Evolutionary conservation across 129 eudicot species (phyloP), one percentile per base, ranked within the genome.

Genomic region (Logfia minima): DNA sequence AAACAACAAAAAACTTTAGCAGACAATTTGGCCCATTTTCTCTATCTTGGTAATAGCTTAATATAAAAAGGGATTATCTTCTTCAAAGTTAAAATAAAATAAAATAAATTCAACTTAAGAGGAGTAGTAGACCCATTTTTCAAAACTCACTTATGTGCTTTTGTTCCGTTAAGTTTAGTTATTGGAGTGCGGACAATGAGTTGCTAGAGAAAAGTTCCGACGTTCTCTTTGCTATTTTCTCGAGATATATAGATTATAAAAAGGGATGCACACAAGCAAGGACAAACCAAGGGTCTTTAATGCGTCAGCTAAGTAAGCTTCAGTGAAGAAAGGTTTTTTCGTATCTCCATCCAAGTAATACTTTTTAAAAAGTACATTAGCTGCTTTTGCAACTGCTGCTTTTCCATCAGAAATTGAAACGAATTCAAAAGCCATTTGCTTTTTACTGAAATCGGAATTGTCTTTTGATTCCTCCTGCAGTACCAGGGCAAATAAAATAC

Each of bases 351-450:
- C 76, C 19, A 60, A 43, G 63, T 88, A 83, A 75, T 89, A 80
- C 83, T 89, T 91, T 65, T 60, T 77, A 51, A 83, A 87, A 11
- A 94, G 97, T 5, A 81, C 72, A 78, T 89, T 94, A 19, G 96
- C 96, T 23, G 98, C 98, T 89, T 86, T 89, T 18, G 84, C 91
- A 23, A 91, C 92, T 35, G 90, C 90, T 87, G 86, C 82, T 80
- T 93, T 93, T 66, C 93, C 91, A 79, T 93, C 98, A 74, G 88
- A 34, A 31, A 75, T 72, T 18, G 98, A 89, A 77, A 80, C 83
- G 63, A 91, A 90, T 58, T 93, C 97, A 73, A 80, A 80, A 18
- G 64, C 69, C 75, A 89, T 52, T 52, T 67, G 64, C 45, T 68
- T 83, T 66, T 76, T 74, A 28, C 79, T 72, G 32, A 73, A 53